Evolutionary conservation across 2,329 filamentous ascomycete genomes (phyloP).

Genomic region (Alternaria angustiovoidea): DNA sequence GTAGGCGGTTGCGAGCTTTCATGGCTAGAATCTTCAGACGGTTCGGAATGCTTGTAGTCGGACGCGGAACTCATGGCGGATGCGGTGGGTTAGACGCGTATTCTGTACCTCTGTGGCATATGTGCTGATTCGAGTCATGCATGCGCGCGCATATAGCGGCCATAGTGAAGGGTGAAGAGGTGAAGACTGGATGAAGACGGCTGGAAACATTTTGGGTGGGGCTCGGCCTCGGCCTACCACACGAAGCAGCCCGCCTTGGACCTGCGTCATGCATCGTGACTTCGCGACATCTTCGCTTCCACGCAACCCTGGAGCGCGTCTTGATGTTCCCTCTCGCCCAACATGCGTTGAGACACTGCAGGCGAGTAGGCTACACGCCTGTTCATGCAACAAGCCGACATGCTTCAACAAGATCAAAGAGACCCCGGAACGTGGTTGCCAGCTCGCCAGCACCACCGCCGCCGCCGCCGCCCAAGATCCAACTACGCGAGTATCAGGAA

Average conservation of each 20-base stretch:
- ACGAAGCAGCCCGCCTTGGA: neutral
- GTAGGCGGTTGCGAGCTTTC: conserved; percentile 3
- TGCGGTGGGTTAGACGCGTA: neutral
- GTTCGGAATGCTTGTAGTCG: conserved; percentile 10
- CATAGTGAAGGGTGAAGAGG: conserved; percentile 24
- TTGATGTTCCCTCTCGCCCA: conserved; percentile 42
- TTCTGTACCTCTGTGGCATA: neutral
- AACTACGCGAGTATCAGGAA: conserved; percentile 84
- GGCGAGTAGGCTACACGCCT: conserved; percentile 19
- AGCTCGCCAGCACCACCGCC: conserved; percentile 8
- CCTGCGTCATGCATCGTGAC: conserved; percentile 31
- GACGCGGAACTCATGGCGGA: conserved; percentile 30
- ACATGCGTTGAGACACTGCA: conserved; percentile 42
- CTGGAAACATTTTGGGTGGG: conserved; percentile 12
- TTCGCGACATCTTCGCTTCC: conserved; percentile 31
- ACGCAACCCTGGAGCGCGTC: conserved; percentile 17
- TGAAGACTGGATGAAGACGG: conserved; percentile 1
- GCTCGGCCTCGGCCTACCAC: conserved; percentile 11
- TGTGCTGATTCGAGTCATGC: neutral
- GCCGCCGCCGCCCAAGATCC: conserved; percentile 54
- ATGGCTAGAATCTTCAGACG: conserved; percentile 8
- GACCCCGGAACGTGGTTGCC: neutral
- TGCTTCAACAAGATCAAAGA: conserved; percentile 25
- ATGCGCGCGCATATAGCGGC: neutral
- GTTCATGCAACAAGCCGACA: conserved; percentile 17